phyloP scores from a whole-genome alignment of 306 rosid species.

The Amphicarpaea edgeworthii region DNA sequence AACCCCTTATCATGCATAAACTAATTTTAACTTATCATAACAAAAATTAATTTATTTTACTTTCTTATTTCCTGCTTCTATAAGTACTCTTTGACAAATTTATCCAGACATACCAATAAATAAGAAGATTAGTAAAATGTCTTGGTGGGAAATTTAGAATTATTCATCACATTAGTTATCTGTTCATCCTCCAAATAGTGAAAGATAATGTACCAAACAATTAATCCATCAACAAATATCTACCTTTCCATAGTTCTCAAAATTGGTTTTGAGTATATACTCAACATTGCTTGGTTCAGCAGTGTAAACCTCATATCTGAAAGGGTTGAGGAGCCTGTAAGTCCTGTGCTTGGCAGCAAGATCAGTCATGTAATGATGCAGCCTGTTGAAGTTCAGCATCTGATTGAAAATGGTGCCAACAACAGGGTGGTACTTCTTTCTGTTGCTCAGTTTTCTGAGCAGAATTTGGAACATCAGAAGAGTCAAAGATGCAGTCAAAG shows the following conservation, averaged over 20 bases:
- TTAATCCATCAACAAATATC: neutral
- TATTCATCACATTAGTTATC: no score
- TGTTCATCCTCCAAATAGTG: no score
- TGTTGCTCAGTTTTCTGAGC: conserved; percentile 38
- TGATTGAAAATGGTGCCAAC: conserved; percentile 79
- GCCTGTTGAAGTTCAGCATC: conserved; percentile 67
- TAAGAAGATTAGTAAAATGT: no score
- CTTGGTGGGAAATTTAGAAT: no score
- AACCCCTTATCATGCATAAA: neutral
- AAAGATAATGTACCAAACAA: neutral
- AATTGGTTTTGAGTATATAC: conserved; percentile 83
- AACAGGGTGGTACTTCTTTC: conserved; percentile 69
- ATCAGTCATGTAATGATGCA: conserved; percentile 85
- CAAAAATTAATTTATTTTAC: no score
- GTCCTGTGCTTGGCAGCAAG: conserved; percentile 75
- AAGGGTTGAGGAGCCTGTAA: conserved; percentile 68
- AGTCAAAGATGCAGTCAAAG: conserved; percentile 45
- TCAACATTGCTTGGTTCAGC: conserved; percentile 77
- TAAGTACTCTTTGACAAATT: no score
- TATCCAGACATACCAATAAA: no score
- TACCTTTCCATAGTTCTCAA: conserved; percentile 89
- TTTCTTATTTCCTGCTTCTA: no score
- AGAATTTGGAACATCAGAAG: conserved; percentile 43
- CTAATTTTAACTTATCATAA: no score
- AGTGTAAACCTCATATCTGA: conserved; percentile 76